Conservation (phyloP, 2,329 filamentous ascomycete species). For the Aspergillus sp. region DNA sequence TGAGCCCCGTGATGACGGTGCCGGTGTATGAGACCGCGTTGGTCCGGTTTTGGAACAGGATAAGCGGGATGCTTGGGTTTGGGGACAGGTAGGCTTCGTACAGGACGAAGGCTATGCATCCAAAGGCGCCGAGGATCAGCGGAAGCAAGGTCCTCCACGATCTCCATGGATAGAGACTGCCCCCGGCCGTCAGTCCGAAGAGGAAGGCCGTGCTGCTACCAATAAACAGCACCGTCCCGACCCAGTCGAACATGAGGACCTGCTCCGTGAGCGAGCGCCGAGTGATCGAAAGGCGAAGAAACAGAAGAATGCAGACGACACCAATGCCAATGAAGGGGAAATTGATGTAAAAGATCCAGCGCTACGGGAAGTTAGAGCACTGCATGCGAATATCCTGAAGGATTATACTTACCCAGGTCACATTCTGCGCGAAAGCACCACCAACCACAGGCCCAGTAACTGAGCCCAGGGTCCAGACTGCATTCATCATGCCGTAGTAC, state of each 20-base stretch:
- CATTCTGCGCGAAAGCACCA: neutral
- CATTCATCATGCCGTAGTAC: slow-evolving; percentile 22
- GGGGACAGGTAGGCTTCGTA: slow-evolving; percentile 14
- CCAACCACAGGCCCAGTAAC: slow-evolving; percentile 59
- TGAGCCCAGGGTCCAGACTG: slow-evolving; percentile 57
- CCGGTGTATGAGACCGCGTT: neutral
- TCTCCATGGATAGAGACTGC: too few relatives aligned
- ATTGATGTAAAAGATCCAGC: slow-evolving; percentile 35
- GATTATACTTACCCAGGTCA: neutral
- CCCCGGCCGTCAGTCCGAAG: too few relatives aligned
- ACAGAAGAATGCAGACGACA: slow-evolving; percentile 23
- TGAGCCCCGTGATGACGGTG: slow-evolving; percentile 16
- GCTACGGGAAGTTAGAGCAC: slow-evolving; percentile 16
- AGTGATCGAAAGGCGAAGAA: slow-evolving; percentile 20
- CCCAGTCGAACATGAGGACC: slow-evolving; percentile 25
- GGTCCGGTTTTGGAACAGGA: slow-evolving; percentile 48
- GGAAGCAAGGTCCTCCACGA: slow-evolving; percentile 30
- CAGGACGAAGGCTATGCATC: slow-evolving; percentile 21
- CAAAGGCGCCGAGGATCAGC: slow-evolving; percentile 26
- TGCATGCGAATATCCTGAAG: neutral
- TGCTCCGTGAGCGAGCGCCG: slow-evolving; percentile 7
- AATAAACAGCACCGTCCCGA: too few relatives aligned
- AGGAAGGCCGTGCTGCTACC: too few relatives aligned
- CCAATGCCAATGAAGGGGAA: slow-evolving; percentile 26
- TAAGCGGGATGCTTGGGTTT: slow-evolving; percentile 42